Conservation (phyloP, 2,329 filamentous ascomycete genomes). For the Claviceps digitariae region DNA sequence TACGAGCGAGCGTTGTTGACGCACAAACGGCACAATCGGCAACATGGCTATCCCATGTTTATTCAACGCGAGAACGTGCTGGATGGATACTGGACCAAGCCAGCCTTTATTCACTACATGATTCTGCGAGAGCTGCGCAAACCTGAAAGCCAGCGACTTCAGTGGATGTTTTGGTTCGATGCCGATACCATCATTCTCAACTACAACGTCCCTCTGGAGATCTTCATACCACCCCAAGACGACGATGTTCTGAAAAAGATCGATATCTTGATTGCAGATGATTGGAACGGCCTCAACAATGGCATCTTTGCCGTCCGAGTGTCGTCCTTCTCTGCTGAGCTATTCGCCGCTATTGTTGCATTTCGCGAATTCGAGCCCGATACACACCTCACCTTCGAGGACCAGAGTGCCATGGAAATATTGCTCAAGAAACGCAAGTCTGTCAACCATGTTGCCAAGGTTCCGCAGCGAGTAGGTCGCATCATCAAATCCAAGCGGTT, state of each 20-base stretch:
- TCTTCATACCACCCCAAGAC: slow-evolving; percentile 1
- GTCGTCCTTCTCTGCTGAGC: slow-evolving; percentile 7
- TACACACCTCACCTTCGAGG: slow-evolving; percentile 6
- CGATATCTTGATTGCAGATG: slow-evolving; percentile 1
- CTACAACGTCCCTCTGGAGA: slow-evolving; percentile 4
- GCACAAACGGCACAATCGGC: slow-evolving; percentile 20
- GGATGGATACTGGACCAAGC: slow-evolving; percentile 24
- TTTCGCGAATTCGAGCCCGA: slow-evolving; percentile 8
- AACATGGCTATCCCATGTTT: slow-evolving; percentile 20
- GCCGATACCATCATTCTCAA: slow-evolving; percentile 7
- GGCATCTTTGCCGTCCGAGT: slow-evolving; percentile 10
- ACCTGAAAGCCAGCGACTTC: slow-evolving; percentile 20
- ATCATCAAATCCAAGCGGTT: too few relatives aligned
- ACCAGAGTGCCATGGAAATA: slow-evolving; percentile 11
- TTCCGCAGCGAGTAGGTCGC: slow-evolving; percentile 8
- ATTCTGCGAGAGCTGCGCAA: slow-evolving; percentile 25
- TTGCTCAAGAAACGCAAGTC: slow-evolving; percentile 7
- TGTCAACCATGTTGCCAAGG: slow-evolving; percentile 3
- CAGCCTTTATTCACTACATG: slow-evolving; percentile 23
- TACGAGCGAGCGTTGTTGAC: slow-evolving; percentile 17
- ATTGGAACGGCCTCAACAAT: slow-evolving; percentile 5
- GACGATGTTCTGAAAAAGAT: background rate
- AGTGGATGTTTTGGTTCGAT: slow-evolving; percentile 24
- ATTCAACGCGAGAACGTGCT: slow-evolving; percentile 18
- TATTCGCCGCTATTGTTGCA: slow-evolving; percentile 9